Percentiles rank a stretch among this genome's conserved stretches.
phyloP scores from a whole-genome alignment of 331 rosid species.

The Acacia concinna region DNA sequence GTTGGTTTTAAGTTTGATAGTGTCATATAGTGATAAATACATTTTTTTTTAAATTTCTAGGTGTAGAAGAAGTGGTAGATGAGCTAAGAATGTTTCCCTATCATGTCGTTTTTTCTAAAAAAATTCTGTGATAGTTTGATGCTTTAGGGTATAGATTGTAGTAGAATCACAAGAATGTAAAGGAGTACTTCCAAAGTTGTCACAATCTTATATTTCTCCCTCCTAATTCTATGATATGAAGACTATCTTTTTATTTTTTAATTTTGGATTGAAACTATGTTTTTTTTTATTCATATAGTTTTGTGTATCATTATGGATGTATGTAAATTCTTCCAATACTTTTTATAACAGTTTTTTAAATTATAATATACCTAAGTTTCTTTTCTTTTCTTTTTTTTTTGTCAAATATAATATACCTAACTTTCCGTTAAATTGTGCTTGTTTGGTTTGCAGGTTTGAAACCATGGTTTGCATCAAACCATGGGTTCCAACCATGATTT shows the following conservation, averaged over 20 bases:
- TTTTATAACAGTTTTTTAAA: too few relatives aligned
- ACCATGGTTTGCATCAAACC: too few relatives aligned
- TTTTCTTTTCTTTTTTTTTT: too few relatives aligned
- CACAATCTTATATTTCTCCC: neutral
- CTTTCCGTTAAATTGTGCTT: too few relatives aligned
- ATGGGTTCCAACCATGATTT: too few relatives aligned
- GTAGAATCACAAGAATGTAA: neutral
- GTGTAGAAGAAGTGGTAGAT: slow-evolving; percentile 13
- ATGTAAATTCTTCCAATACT: neutral
- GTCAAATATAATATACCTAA: too few relatives aligned
- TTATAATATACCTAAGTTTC: too few relatives aligned
- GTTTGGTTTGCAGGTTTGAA: too few relatives aligned
- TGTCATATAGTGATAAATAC: neutral
- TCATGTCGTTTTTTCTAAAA: neutral
- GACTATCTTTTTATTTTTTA: too few relatives aligned
- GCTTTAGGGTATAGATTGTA: neutral
- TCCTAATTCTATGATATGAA: neutral
- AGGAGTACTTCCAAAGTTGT: neutral
- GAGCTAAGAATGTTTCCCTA: slow-evolving; percentile 14
- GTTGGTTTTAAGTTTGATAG: neutral
- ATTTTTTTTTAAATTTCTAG: slow-evolving; percentile 5
- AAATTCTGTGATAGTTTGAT: neutral
- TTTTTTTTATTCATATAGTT: neutral
- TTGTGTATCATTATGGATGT: neutral
- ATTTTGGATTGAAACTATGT: too few relatives aligned